These are phyloP conservation scores for Ceratocystis destructans DNA, from an alignment of 2,329 filamentous ascomycete genomes.

Conservation along the genomic window DNA sequence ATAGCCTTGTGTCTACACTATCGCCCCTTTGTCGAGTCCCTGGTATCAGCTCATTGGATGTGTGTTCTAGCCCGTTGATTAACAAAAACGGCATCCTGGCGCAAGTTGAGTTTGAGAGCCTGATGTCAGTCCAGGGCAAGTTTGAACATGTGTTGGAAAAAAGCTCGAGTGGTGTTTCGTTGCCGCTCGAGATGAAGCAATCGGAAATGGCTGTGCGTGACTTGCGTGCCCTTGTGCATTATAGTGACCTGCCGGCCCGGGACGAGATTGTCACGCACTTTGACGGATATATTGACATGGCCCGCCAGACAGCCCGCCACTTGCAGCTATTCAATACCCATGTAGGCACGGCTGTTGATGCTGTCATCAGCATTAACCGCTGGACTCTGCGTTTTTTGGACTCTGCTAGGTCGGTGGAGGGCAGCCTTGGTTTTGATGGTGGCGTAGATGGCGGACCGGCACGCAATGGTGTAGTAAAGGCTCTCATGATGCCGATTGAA, in stretches of 20 bases:
- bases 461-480: conserved; percentile 9
- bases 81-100: conserved; percentile 22
- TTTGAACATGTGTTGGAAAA: conserved; percentile 64
- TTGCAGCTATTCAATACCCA: conserved; percentile 64
- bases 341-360: conserved; percentile 59
- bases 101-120: conserved; percentile 53
- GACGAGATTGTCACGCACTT: conserved; percentile 64
- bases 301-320: conserved; percentile 48
- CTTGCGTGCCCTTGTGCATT: conserved; percentile 55
- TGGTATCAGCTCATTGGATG: conserved; percentile 34
- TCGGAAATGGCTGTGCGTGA: conserved; percentile 63
- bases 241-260: conserved; percentile 52
- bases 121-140: conserved; percentile 60
- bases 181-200: conserved; percentile 68
- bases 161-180: conserved; percentile 47
- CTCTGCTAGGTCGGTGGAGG: conserved; percentile 30
- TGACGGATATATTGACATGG: conserved; percentile 58
- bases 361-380: conserved; percentile 58
- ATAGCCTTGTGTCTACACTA: conserved; percentile 46
- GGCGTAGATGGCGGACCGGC: conserved; percentile 28
- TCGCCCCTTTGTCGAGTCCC: conserved; percentile 59
- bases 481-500: conserved; percentile 16
- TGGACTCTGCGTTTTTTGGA: conserved; percentile 61
- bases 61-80: conserved; percentile 21
- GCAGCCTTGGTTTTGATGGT: conserved; percentile 21